phyloP scores from a whole-genome alignment of 768 basidiomycete genomes.

The Pleurotus platypus region DNA sequence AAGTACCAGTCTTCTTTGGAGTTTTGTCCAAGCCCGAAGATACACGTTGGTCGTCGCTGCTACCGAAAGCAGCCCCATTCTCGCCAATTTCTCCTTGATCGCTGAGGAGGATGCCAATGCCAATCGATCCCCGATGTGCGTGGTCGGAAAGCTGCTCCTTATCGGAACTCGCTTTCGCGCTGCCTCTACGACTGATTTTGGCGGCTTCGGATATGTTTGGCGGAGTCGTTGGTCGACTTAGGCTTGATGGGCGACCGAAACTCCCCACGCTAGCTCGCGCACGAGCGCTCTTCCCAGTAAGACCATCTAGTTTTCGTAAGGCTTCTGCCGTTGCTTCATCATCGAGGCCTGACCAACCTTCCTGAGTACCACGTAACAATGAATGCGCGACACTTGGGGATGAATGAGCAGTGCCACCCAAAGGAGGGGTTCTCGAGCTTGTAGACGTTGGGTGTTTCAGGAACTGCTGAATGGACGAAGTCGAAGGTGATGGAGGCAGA shows the following conservation, averaged over 20 bases:
- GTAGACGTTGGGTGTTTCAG: conserved; percentile 50
- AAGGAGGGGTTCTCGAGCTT: conserved; percentile 13
- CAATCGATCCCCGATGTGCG: conserved; percentile 32
- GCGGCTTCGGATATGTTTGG: conserved; percentile 49
- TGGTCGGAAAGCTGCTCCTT: conserved; percentile 42
- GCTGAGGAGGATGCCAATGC: conserved; percentile 29
- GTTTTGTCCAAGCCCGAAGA: conserved; percentile 54
- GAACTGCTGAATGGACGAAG: conserved; percentile 86
- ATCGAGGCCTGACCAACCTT: conserved; percentile 85
- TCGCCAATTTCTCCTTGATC: conserved; percentile 39
- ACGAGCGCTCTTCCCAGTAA: conserved; percentile 72
- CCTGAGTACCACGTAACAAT: conserved; percentile 80
- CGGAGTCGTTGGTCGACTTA: conserved; percentile 75
- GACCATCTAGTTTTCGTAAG: conserved; percentile 87
- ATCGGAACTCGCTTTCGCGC: conserved; percentile 26
- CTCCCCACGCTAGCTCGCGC: conserved; percentile 76
- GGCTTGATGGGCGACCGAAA: conserved; percentile 59
- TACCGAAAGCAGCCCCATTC: conserved; percentile 36
- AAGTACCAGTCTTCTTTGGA: conserved; percentile 57
- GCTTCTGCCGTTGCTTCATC: conserved; percentile 90
- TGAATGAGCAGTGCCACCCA: conserved; percentile 37
- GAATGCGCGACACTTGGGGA: conserved; percentile 80
- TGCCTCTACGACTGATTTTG: conserved; percentile 34
- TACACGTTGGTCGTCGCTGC: conserved; percentile 57
- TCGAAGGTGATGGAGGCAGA: conserved; percentile 86